Evolutionary conservation across 2,329 filamentous ascomycete genomes (phyloP).

Genomic region (Hypomyces perniciosus): DNA sequence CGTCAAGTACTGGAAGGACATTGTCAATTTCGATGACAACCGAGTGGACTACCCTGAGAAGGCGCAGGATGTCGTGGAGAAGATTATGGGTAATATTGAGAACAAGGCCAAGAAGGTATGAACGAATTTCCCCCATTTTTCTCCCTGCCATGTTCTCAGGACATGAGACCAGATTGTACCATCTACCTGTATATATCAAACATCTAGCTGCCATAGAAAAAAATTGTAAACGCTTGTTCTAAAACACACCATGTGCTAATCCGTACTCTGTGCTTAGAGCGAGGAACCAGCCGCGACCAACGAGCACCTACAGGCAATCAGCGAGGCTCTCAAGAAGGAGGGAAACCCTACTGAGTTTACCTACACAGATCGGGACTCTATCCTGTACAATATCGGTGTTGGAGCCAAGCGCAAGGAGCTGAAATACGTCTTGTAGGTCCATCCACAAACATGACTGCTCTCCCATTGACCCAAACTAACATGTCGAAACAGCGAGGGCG

Average conservation of each 20-base stretch:
- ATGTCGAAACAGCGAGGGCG: conserved; percentile 57
- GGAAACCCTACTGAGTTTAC: conserved; percentile 67
- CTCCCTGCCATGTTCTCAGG: background rate
- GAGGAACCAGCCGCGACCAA: conserved; percentile 39
- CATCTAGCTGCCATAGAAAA: conserved; percentile 6
- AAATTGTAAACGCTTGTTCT: conserved; percentile 3
- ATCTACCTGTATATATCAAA: conserved; percentile 13
- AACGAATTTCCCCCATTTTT: background rate
- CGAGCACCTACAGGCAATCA: conserved; percentile 68
- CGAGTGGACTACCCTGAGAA: conserved; percentile 82
- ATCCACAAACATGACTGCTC: background rate
- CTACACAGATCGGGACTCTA: conserved; percentile 81
- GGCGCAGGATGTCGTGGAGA: conserved; percentile 68
- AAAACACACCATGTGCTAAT: conserved; percentile 17
- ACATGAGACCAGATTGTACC: conserved; percentile 3
- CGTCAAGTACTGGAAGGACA: conserved; percentile 65
- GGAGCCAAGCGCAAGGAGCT: conserved; percentile 89
- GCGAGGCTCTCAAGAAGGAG: conserved; percentile 66
- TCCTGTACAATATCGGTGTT: conserved; percentile 92
- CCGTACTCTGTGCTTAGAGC: conserved; percentile 16
- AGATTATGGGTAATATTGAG: conserved; percentile 73
- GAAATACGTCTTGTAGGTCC: conserved; percentile 65
- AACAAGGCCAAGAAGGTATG: conserved; percentile 31
- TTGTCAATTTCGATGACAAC: conserved; percentile 81
- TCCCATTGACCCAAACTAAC: background rate